Evolutionary conservation across 2,329 filamentous ascomycete genomes (phyloP).

Genomic region (Sporothrix brasiliensis): DNA sequence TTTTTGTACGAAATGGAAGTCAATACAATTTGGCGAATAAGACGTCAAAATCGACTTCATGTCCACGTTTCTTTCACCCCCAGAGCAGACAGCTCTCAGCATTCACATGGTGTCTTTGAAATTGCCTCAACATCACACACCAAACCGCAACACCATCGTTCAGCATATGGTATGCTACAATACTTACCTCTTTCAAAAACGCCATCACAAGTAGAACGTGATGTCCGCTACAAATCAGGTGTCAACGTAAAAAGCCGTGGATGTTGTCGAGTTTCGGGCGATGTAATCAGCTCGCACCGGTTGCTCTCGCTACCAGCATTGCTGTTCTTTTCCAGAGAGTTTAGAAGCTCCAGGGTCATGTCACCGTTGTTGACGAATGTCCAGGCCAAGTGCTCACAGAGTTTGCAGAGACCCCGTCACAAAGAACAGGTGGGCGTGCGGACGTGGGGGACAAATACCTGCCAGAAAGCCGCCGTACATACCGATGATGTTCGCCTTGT

Average conservation of each 20-base stretch:
- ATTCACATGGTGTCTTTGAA: no score
- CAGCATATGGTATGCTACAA: no score
- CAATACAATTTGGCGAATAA: neutral
- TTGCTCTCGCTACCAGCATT: neutral
- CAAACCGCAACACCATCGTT: no score
- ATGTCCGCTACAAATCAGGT: neutral
- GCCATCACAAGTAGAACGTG: neutral
- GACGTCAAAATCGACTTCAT: no score
- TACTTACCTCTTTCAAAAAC: no score
- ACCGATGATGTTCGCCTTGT: neutral
- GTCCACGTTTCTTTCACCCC: no score
- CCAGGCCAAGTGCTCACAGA: slow-evolving; percentile 8
- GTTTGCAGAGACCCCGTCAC: neutral
- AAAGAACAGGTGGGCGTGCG: neutral
- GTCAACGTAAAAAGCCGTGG: neutral
- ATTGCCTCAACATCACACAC: no score
- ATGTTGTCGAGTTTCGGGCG: neutral
- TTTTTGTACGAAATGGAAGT: neutral
- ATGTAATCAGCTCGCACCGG: neutral
- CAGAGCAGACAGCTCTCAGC: no score
- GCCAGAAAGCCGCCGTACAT: neutral
- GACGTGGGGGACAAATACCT: neutral
- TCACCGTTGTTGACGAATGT: neutral
- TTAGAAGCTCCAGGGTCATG: neutral
- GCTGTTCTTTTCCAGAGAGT: neutral